Conservation (phyloP, 352 stramenopile species). For the Phytophthora macrochlamydospora region DNA sequence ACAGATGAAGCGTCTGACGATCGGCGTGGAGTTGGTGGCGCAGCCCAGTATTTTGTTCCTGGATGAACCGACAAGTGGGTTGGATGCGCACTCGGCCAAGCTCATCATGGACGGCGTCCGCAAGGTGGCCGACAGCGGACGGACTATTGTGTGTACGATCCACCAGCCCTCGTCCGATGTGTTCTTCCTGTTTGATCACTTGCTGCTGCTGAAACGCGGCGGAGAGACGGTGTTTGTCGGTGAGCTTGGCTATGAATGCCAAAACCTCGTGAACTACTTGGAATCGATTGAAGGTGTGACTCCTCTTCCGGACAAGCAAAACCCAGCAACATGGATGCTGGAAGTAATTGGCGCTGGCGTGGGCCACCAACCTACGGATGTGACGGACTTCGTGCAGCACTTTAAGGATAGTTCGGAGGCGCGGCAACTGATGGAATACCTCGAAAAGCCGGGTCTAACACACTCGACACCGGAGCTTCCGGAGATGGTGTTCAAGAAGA, state of each 20-base stretch:
- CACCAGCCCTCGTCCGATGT: slow-evolving; percentile 87
- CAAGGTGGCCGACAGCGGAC: slow-evolving; percentile 64
- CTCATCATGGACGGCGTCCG: slow-evolving; percentile 78
- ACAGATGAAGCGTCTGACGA: slow-evolving; percentile 54
- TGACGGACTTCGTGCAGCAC: slow-evolving; percentile 38
- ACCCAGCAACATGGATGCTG: slow-evolving; percentile 29
- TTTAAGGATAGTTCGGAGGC: slow-evolving; percentile 36
- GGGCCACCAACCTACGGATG: slow-evolving; percentile 6
- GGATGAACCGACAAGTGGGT: slow-evolving; percentile 56
- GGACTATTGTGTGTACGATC: slow-evolving; percentile 87
- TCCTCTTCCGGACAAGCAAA: slow-evolving; percentile 16
- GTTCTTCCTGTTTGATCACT: slow-evolving; percentile 80
- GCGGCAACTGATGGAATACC: slow-evolving; percentile 14
- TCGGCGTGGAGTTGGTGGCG: slow-evolving; percentile 88
- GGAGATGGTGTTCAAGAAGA: slow-evolving; percentile 33
- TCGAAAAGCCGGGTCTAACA: slow-evolving; percentile 23
- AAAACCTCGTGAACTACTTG: slow-evolving; percentile 55
- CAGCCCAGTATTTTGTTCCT: slow-evolving; percentile 79
- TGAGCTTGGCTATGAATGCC: slow-evolving; percentile 56
- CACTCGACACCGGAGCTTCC: slow-evolving; percentile 19
- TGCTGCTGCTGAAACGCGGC: slow-evolving; percentile 66
- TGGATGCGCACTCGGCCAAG: slow-evolving; percentile 77
- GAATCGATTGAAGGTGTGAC: slow-evolving; percentile 39
- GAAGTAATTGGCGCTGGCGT: slow-evolving; percentile 34
- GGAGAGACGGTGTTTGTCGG: slow-evolving; percentile 80